Evolutionary conservation across 1,284 basidiomycete genomes (phyloP), one percentile per base, ranked within the genome.

Genomic region (Lentinula novae-zelandiae): DNA sequence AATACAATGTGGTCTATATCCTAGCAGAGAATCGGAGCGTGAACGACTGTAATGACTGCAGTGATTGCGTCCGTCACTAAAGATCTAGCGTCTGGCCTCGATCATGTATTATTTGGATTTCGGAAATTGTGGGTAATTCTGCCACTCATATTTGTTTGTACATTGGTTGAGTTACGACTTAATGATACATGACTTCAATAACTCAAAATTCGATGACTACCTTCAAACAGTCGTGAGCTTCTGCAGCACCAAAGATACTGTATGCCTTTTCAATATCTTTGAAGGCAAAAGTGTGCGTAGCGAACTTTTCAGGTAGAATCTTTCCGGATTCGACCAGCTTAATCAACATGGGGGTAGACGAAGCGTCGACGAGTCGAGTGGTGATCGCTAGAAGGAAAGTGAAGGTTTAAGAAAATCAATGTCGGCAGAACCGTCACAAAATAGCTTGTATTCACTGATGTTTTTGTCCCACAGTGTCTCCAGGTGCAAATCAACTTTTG

Each of bases 401-500:
- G 5, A 31, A 57, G 27, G 10, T 8, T 13, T 31, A 13, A 44
- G 4, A 27, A 36, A 5, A 46, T n/a, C 15, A 7, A 51, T 10
- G 13, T 2, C 13, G 33, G 20, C 10, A 13, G 36, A 59, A 40
- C 22, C 22, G 2, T 22, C 22, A 10, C 36, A 42, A 27, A 20
- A 59, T 22, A 10, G n/a, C 62, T 10, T 49, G 22, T 65, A 38
- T 53, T 46, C 44, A 60, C 67, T 62, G 61, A 71, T 67, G 55
- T 70, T 69, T 8, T 57, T 53, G 49, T 48, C 42, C 70, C 70
- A 71, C 36, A 71, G 63, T 39, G 67, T 67, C 34, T 71, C 70
- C 53, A 71, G 46, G 53, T 70, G 66, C 27, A 71, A 59, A 51
- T 69, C 67, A 5, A 63, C 70, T 54, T 67, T 67, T 36, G 46